These are phyloP conservation scores for Plasmodium sp. DNA, from an alignment of 169 alveolate species.

Conservation along the genomic window DNA sequence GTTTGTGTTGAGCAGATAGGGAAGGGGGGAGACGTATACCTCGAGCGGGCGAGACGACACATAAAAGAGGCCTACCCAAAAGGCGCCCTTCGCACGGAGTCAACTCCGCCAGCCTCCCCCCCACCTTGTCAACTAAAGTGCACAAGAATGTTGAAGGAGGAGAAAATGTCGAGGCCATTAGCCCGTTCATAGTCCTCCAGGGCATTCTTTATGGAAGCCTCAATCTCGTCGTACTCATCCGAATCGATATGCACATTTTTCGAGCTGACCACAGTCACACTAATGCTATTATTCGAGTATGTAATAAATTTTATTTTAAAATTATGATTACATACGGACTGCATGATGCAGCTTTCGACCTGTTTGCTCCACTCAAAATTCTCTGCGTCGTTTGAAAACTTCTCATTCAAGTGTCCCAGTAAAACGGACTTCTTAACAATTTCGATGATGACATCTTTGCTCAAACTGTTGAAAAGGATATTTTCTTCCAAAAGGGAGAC, in stretches of 20 bases:
- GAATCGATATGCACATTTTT: slow-evolving; percentile 11
- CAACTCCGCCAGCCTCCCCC: background rate
- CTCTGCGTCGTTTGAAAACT: slow-evolving; percentile 45
- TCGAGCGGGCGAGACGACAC: background rate
- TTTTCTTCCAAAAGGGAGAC: slow-evolving; percentile 3
- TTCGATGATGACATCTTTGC: slow-evolving; percentile 14
- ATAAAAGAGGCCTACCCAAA: background rate
- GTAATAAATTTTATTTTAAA: slow-evolving; percentile 22
- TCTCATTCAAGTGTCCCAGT: slow-evolving; percentile 50
- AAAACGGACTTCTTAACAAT: slow-evolving; percentile 44
- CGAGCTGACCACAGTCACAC: slow-evolving; percentile 1
- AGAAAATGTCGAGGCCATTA: slow-evolving; percentile 32
- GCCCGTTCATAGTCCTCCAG: slow-evolving; percentile 21
- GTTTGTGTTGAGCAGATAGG: background rate
- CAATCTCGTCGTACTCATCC: slow-evolving; percentile 39
- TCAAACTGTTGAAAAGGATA: slow-evolving; percentile 19
- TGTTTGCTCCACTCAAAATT: slow-evolving; percentile 54
- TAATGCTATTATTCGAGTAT: slow-evolving; percentile 34
- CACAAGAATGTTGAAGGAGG: slow-evolving; percentile 21
- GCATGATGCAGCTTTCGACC: slow-evolving; percentile 8
- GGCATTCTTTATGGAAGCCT: slow-evolving; percentile 22
- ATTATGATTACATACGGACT: slow-evolving; percentile 7
- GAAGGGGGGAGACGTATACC: background rate
- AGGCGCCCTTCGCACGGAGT: background rate
- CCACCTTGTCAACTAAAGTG: background rate